Evolutionary conservation across 2,329 filamentous ascomycete genomes (phyloP), one percentile per base, ranked within the genome.

Genomic region (Phialophora tarda): DNA sequence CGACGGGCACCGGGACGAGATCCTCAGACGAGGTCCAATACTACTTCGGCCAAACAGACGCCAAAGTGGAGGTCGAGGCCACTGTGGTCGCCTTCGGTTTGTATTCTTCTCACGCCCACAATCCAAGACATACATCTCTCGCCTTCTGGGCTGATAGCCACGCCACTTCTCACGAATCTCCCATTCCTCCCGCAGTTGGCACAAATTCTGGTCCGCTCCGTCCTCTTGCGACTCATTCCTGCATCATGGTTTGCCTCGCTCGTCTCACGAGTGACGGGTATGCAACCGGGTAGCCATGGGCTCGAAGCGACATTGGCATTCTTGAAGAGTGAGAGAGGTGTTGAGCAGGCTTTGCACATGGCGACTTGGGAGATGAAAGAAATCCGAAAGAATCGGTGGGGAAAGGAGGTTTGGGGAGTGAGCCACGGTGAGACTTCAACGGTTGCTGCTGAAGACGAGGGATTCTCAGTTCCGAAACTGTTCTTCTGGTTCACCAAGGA

Each of bases 81-180:
- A 34, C 24, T 17, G 28, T 56, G 68, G 68, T 58, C 79, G 65
- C 77, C 82, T 26, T 72, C 78, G 32, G 79, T 80, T 0, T 89
- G 84, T 0, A 81, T 92, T 50, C 81, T 93, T 63, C 82, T 93
- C 21, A 92, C 92, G 75, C 90, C 91, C 1, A 92, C 91, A 0
- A 83, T 93, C 44, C 84, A 88, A n/a, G 85, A 92, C 77, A 88
- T 93, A 68, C 86, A 87, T 10, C 77, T 80, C 63, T 91, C 88
- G 1, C 82, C 84, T 0, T 86, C 82, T 30, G 91, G 90, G 1
- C 78, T 78, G 63, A 87, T 93, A 66, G 86, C 86, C 5, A 78
- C 80, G 62, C 91, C 88, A 0, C 82, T 84, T 0, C 86, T 82
- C 23, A 89, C 90, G 1, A 78, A 77, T 64, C 73, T 81, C 11